These are phyloP conservation scores for Salix caprea DNA, from an alignment of 345 rosid genomes.

Conservation along the genomic window DNA sequence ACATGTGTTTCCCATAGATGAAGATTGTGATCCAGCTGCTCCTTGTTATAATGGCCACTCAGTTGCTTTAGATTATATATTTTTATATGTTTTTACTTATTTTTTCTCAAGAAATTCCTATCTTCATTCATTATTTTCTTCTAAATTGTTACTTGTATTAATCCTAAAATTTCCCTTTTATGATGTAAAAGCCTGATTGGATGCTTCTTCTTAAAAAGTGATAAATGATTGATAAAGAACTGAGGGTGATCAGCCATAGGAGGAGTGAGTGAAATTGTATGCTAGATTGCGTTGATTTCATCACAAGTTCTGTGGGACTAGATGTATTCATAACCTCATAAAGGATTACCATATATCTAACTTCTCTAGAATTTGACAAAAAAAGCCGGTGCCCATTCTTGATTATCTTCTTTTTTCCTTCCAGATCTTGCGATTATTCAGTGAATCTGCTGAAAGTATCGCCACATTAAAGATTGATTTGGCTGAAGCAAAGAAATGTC, in stretches of 20 bases:
- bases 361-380: not conserved
- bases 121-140: not conserved
- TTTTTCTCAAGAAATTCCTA: not conserved
- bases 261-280: not conserved
- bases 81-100: not conserved
- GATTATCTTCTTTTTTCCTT: slow-evolving; percentile 13
- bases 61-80: not conserved
- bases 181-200: not conserved
- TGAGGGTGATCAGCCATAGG: not conserved
- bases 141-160: not conserved
- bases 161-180: not conserved
- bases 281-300: not conserved
- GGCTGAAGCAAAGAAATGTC: slow-evolving; percentile 78
- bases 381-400: slow-evolving; percentile 2
- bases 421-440: slow-evolving; percentile 92
- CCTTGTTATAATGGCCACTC: not conserved
- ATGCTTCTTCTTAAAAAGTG: not conserved
- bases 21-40: not conserved
- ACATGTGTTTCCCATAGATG: not conserved
- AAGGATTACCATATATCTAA: not conserved
- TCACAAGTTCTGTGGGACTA: not conserved
- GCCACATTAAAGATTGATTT: slow-evolving; percentile 71
- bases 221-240: not conserved
- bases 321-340: not conserved
- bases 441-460: slow-evolving; percentile 83